phyloP scores from a whole-genome alignment of 805 yeast species.

The Barnettozyma populi region DNA sequence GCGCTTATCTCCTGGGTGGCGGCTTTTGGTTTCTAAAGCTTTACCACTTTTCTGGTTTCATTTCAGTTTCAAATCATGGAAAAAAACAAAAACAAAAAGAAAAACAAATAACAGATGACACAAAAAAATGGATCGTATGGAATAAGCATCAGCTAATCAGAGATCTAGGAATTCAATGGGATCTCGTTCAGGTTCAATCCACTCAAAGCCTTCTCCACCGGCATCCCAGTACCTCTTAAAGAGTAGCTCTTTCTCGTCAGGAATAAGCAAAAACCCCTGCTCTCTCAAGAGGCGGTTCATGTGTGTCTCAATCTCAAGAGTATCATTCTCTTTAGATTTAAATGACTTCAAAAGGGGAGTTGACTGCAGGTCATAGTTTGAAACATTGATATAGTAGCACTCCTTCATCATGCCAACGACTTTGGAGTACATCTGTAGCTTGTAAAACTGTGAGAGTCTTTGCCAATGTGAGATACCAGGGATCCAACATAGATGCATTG shows the following conservation, averaged over 20 bases:
- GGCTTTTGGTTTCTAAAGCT: not conserved
- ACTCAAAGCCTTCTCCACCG: constrained; percentile 10
- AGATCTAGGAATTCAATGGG: constrained; percentile 8
- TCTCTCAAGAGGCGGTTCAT: constrained; percentile 3
- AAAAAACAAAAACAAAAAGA: not conserved
- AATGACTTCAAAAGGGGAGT: constrained; percentile 4
- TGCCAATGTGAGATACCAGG: constrained; percentile 6
- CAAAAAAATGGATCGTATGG: not conserved
- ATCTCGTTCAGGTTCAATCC: constrained; percentile 13
- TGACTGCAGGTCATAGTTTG: constrained; percentile 3
- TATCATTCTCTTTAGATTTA: not conserved
- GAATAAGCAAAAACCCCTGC: constrained; percentile 2
- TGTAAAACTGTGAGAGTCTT: not conserved
- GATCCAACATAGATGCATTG: not conserved
- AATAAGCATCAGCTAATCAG: not conserved
- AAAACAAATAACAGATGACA: not conserved
- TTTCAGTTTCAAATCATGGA: not conserved
- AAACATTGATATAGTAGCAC: constrained; percentile 6
- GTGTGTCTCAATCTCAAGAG: not conserved
- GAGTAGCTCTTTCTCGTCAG: constrained; percentile 4
- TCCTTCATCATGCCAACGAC: constrained; percentile 4
- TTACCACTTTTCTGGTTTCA: not conserved
- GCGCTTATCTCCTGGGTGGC: constrained; percentile 1
- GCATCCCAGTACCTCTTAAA: constrained; percentile 10
- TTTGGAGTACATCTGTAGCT: constrained; percentile 5